Percentiles rank a stretch among this genome's conserved stretches.
phyloP scores from a whole-genome alignment of 805 yeast species.

The Starmerella gropengiesseri region DNA sequence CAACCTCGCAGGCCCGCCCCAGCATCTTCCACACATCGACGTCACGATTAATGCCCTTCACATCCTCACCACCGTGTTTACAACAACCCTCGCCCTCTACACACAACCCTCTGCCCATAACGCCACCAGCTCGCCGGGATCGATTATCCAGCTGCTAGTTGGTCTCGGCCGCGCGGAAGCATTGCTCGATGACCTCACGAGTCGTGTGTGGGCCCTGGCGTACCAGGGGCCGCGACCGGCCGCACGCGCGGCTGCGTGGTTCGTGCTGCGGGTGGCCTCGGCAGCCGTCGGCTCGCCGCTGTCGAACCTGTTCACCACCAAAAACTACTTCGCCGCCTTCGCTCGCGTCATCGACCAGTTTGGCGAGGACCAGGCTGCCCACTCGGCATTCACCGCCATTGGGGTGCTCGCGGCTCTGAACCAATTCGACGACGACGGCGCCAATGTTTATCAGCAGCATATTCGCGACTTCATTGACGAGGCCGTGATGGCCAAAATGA shows the following conservation, averaged over 20 bases:
- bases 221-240: slow-evolving; percentile 15
- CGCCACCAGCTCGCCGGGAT: slow-evolving; percentile 2
- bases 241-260: slow-evolving; percentile 13
- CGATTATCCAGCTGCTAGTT: slow-evolving; percentile 24
- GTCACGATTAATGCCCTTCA: slow-evolving; percentile 12
- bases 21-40: slow-evolving; percentile 5
- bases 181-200: slow-evolving; percentile 27
- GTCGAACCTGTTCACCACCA: slow-evolving; percentile 28
- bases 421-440: slow-evolving; percentile 28
- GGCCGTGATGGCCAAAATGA: slow-evolving; percentile 28
- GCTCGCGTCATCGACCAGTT: slow-evolving; percentile 27
- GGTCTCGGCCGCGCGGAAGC: slow-evolving; percentile 30
- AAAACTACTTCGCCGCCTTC: slow-evolving; percentile 32
- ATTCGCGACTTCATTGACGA: slow-evolving; percentile 34
- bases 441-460: slow-evolving; percentile 31
- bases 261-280: slow-evolving; percentile 25
- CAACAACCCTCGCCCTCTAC: slow-evolving; percentile 6
- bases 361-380: slow-evolving; percentile 25
- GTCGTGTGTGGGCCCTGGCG: slow-evolving; percentile 25
- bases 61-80: slow-evolving; percentile 11
- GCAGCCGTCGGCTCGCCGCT: slow-evolving; percentile 26
- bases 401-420: slow-evolving; percentile 33
- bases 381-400: slow-evolving; percentile 29
- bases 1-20: slow-evolving; percentile 15
- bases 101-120: slow-evolving; percentile 4